Evolutionary conservation across 352 stramenopile species (phyloP).

Genomic region (Phytophthora citrophthora): DNA sequence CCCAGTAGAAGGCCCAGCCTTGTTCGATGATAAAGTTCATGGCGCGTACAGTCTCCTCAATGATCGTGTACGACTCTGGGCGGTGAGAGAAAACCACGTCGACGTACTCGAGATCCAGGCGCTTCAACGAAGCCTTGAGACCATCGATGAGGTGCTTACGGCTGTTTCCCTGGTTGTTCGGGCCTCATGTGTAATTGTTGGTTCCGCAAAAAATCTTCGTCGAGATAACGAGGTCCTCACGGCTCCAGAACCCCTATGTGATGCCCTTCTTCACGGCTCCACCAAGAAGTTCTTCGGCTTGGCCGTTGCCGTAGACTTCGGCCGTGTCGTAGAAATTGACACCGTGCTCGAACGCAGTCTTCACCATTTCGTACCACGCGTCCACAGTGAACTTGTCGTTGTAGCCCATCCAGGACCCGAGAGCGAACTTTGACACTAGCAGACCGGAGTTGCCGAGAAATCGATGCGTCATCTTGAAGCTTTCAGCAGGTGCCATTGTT

Average conservation of each 20-base stretch:
- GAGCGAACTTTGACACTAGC: constrained; percentile 26
- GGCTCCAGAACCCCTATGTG: constrained; percentile 29
- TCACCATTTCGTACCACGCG: constrained; percentile 21
- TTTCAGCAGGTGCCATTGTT: too few relatives aligned
- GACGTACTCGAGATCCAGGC: constrained; percentile 50
- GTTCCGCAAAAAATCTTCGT: constrained; percentile 61
- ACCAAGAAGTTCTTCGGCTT: constrained; percentile 33
- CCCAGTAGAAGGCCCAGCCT: not conserved
- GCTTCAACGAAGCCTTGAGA: constrained; percentile 45
- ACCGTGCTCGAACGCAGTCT: constrained; percentile 26
- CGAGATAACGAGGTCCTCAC: constrained; percentile 57
- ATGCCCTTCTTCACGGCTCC: constrained; percentile 47
- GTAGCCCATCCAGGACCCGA: constrained; percentile 14
- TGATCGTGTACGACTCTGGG: constrained; percentile 27
- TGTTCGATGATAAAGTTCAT: constrained; percentile 2
- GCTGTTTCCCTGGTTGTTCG: constrained; percentile 34
- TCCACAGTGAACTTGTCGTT: constrained; percentile 11
- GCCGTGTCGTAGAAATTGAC: constrained; percentile 57
- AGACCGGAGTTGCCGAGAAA: constrained; percentile 28
- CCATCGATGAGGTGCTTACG: constrained; percentile 55
- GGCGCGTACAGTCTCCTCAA: constrained; percentile 1
- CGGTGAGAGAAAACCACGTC: constrained; percentile 67
- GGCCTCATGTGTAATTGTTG: constrained; percentile 11
- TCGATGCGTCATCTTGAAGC: constrained; percentile 25
- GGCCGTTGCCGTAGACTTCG: constrained; percentile 15